Evolutionary conservation across 225 moss, liverwort and hornwort genomes (phyloP).

Genomic region (Sphagnum contortum): DNA sequence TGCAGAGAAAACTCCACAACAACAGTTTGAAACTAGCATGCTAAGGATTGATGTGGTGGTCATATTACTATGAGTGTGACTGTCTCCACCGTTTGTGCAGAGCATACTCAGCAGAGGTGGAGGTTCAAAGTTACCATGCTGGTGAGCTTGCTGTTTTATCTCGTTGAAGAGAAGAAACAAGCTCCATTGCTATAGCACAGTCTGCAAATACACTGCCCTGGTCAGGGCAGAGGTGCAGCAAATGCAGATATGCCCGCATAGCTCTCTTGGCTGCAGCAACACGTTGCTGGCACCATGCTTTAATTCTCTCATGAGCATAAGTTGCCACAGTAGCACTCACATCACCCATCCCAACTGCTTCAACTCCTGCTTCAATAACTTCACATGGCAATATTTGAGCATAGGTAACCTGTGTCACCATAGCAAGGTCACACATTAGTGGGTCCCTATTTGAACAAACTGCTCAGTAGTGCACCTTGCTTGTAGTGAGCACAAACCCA

Average conservation of each 20-base stretch:
- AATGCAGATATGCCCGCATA: constrained; percentile 64
- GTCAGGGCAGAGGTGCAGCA: constrained; percentile 84
- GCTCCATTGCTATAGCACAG: constrained; percentile 74
- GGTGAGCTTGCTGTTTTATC: constrained; percentile 17
- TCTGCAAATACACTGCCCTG: constrained; percentile 85
- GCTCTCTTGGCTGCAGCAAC: constrained; percentile 67
- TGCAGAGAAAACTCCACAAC: too few species aligned
- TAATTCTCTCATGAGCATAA: constrained; percentile 36
- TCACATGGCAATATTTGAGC: constrained; percentile 82
- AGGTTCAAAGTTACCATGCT: constrained; percentile 37
- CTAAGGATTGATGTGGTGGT: too few species aligned
- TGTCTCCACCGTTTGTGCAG: too few species aligned
- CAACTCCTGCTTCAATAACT: constrained; percentile 28
- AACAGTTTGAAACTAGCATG: too few species aligned
- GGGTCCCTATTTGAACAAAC: background rate
- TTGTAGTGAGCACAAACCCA: too few species aligned
- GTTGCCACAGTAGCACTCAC: constrained; percentile 22
- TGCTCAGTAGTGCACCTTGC: too few species aligned
- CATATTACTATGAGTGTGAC: too few species aligned
- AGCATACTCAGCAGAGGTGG: too few species aligned
- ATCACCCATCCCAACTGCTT: constrained; percentile 17
- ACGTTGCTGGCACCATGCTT: constrained; percentile 56
- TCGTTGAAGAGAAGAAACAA: constrained; percentile 47
- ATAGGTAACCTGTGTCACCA: constrained; percentile 57
- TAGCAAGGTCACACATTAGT: background rate